phyloP scores from a whole-genome alignment of 2,329 filamentous ascomycete species.

The Ambrosiella xylebori region DNA sequence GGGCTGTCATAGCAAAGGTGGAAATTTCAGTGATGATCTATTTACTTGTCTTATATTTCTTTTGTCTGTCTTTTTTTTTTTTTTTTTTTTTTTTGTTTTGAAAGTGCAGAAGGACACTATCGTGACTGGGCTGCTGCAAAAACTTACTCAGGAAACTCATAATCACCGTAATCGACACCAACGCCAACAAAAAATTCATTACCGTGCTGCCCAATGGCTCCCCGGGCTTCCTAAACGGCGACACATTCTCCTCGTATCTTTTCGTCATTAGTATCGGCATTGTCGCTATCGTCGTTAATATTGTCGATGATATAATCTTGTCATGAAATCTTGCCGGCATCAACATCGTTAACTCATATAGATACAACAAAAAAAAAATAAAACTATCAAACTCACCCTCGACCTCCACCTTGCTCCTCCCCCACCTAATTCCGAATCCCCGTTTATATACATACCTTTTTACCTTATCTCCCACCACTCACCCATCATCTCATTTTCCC shows the following conservation, averaged over 20 bases:
- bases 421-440: background rate
- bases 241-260: background rate
- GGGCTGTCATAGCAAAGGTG: background rate
- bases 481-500: background rate
- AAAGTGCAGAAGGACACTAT: too few species aligned
- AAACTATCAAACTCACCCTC: background rate
- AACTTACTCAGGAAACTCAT: conserved; percentile 23
- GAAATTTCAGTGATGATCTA: too few species aligned
- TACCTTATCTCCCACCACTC: background rate
- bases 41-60: too few species aligned
- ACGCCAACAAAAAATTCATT: conserved; percentile 21
- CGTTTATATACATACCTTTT: background rate
- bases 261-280: background rate
- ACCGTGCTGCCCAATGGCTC: conserved; percentile 21
- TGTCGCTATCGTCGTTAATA: background rate
- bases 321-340: too few species aligned
- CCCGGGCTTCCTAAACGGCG: conserved; percentile 2
- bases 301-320: background rate
- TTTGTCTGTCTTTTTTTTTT: too few species aligned
- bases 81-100: too few species aligned
- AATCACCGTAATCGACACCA: conserved; percentile 21
- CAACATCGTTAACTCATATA: too few species aligned
- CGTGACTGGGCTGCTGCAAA: background rate
- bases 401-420: background rate
- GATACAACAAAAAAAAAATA: background rate